Base-by-base conservation (phyloP, 768 basidiomycete species). In the Hysterangium stoloniferum region DNA sequence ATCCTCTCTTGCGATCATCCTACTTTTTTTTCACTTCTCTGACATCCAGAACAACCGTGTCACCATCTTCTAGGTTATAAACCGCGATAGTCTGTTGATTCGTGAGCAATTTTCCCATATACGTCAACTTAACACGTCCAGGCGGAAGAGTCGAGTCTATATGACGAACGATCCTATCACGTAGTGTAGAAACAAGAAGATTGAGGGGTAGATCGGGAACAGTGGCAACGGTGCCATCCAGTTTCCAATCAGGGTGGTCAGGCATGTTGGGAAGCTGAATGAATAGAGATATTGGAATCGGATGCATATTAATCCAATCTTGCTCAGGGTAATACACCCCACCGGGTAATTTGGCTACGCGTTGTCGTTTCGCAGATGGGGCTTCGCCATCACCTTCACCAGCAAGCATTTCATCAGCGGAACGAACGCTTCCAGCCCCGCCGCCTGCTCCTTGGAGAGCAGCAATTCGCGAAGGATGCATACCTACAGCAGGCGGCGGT, bases 1-100 rank as follows among this genome's bases (percentile, higher is more conserved):
- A 13, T 13, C 9, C 22, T 17, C 11, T 41, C 12, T 41, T 41
- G 28, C 4, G 19, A 41, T 29, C 44, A 25, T 45, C 9, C 37
- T 57, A 54, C 69, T 79, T 86, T 71, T 86, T 92, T 72, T 79
- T 87, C 54, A 71, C 67, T 48, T 86, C 84, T 52, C 85, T 79
- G 29, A 97, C 72, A 48, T 78, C 85, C 59, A 96, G 73, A 13
- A 83, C 76, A 17, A 97, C 66, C 47, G 80, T 54, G 64, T 97
- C 94, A 60, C 93, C 93, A 56, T 95, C 90, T 66, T 94, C 92
- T 57, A 97, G 62, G 64, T 97, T 97, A 60, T 88, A 86, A 56
- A 73, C 77, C 22, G 90, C 93, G 58, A 97, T 80, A 55, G 89
- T 84, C 53, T 78, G 83, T 47, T 77, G 75, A 64, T 96, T 96